Conservation (phyloP, 2,329 filamentous ascomycete species). For the Colletotrichum sp. region DNA sequence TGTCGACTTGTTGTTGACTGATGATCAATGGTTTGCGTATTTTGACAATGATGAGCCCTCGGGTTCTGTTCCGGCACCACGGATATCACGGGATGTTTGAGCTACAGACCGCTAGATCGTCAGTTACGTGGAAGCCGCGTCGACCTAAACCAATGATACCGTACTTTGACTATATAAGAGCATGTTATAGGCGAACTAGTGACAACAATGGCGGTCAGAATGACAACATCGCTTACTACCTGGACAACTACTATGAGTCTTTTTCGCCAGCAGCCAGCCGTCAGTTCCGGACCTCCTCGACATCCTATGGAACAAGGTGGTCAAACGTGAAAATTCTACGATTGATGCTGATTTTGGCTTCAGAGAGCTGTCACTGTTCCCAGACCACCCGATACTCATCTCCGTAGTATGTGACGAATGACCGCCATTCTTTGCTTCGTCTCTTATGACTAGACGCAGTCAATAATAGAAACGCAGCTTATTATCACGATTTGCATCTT, state of each 20-base stretch:
- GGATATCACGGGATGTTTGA: neutral
- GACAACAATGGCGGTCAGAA: neutral
- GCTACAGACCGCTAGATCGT: neutral
- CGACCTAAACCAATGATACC: neutral
- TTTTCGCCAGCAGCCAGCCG: neutral
- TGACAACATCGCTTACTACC: neutral
- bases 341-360: neutral
- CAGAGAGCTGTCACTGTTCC: neutral
- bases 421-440: neutral
- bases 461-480: too few species aligned
- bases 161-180: neutral
- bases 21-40: neutral
- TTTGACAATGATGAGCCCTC: neutral
- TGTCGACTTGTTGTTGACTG: neutral
- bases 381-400: neutral
- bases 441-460: neutral
- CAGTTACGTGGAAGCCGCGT: neutral
- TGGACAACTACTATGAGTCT: neutral
- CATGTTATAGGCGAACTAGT: neutral
- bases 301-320: neutral
- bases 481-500: too few species aligned
- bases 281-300: neutral
- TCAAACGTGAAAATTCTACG: neutral
- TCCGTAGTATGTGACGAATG: neutral
- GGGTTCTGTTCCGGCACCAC: neutral